Conservation (phyloP, 192 early-diverging fungal species). For the Coemansia sp. region DNA sequence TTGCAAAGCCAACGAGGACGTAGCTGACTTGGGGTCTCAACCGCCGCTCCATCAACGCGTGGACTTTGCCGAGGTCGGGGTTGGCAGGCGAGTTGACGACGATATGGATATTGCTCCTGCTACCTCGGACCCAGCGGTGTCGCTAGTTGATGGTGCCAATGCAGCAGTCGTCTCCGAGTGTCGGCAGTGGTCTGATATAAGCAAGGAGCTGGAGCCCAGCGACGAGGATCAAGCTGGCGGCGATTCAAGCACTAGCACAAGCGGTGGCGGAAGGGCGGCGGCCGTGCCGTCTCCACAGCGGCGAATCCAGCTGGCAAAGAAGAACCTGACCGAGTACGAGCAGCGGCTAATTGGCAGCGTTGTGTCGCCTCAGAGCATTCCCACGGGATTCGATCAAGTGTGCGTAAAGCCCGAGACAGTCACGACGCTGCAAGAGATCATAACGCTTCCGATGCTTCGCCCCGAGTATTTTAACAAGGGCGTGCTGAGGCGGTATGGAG, state of each 20-base stretch:
- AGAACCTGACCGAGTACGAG: slow-evolving; percentile 69
- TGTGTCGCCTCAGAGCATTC: slow-evolving; percentile 69
- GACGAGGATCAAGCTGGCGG: neutral
- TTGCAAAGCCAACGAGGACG: neutral
- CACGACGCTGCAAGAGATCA: slow-evolving; percentile 84
- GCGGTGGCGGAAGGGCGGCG: neutral
- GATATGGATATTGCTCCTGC: slow-evolving; percentile 23
- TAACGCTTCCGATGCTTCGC: slow-evolving; percentile 76
- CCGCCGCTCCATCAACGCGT: slow-evolving; percentile 30
- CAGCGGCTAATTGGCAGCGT: slow-evolving; percentile 76
- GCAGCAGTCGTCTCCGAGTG: neutral
- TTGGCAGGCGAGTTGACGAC: slow-evolving; percentile 43
- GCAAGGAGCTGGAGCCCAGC: slow-evolving; percentile 21
- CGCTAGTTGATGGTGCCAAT: neutral
- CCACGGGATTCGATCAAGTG: slow-evolving; percentile 70
- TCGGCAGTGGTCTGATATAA: slow-evolving; percentile 29
- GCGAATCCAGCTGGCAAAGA: slow-evolving; percentile 52
- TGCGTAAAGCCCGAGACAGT: slow-evolving; percentile 78
- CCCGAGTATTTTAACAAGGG: slow-evolving; percentile 78
- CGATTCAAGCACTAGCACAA: neutral
- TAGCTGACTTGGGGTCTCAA: neutral
- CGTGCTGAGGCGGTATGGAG: slow-evolving; percentile 66
- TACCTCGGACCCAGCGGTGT: neutral
- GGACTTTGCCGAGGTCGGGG: slow-evolving; percentile 39
- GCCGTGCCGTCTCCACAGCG: slow-evolving; percentile 22